Evolutionary conservation across 768 basidiomycete species (phyloP).

Genomic region (Agaricus blazei): DNA sequence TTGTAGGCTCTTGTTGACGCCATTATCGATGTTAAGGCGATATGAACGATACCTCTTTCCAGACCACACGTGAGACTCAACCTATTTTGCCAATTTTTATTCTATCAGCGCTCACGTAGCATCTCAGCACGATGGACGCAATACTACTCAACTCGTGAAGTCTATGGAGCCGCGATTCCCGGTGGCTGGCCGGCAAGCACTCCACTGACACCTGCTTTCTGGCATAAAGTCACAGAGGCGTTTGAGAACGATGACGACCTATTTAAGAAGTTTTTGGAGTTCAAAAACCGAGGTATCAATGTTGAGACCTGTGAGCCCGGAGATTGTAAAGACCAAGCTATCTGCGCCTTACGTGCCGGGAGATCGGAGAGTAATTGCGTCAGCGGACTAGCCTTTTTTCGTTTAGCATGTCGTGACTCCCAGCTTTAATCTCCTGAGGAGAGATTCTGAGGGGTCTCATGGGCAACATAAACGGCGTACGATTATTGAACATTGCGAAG

Average conservation of each 20-base stretch:
- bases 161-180: conserved; percentile 38
- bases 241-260: conserved; percentile 43
- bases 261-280: conserved; percentile 41
- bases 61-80: conserved; percentile 35
- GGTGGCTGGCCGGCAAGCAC: conserved; percentile 31
- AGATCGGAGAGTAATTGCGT: conserved; percentile 41
- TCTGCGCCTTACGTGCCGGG: conserved; percentile 40
- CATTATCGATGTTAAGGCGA: conserved; percentile 26
- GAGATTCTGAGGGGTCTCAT: conserved; percentile 2
- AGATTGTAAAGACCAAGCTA: conserved; percentile 32
- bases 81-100: background rate
- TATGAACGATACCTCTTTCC: conserved; percentile 37
- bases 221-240: conserved; percentile 55
- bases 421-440: conserved; percentile 20
- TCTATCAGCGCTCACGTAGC: background rate
- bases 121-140: conserved; percentile 43
- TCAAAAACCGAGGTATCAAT: conserved; percentile 33
- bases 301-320: conserved; percentile 26
- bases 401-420: conserved; percentile 15
- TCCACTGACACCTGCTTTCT: conserved; percentile 48
- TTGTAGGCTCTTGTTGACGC: background rate
- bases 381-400: conserved; percentile 10
- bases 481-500: conserved; percentile 26
- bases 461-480: background rate
- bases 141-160: conserved; percentile 51